phyloP scores from a whole-genome alignment of 1,284 basidiomycete genomes.

The Xanthoconium separans region DNA sequence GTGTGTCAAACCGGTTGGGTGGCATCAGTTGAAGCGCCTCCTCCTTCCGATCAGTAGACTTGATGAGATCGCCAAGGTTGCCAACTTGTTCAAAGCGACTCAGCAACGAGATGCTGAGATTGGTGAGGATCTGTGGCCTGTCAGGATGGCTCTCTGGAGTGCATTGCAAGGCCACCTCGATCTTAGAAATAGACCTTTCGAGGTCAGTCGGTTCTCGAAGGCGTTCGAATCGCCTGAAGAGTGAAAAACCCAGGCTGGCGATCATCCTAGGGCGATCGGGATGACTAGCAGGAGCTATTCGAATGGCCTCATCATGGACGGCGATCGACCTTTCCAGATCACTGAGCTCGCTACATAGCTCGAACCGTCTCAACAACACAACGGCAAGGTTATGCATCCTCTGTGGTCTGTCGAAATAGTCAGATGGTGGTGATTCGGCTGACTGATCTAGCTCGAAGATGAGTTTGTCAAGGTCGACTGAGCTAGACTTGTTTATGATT shows the following conservation, averaged over 20 bases:
- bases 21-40: not conserved
- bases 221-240: too few species aligned
- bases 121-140: conserved; percentile 2
- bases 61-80: not conserved
- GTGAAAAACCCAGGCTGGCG: too few species aligned
- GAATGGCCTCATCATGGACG: too few species aligned
- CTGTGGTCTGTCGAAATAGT: not conserved
- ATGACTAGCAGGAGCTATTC: too few species aligned
- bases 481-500: not conserved
- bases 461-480: not conserved
- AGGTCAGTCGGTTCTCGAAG: too few species aligned
- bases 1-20: not conserved
- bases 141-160: not conserved
- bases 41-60: not conserved
- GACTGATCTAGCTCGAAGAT: not conserved
- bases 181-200: too few species aligned
- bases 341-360: not conserved
- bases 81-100: not conserved
- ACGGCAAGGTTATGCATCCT: too few species aligned
- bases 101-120: not conserved
- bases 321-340: too few species aligned
- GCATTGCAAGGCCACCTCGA: not conserved
- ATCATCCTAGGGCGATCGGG: too few species aligned
- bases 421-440: not conserved
- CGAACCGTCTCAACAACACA: too few species aligned